Base-by-base conservation (phyloP, 345 rosid genomes). In the Rhodamnia rubescens region DNA sequence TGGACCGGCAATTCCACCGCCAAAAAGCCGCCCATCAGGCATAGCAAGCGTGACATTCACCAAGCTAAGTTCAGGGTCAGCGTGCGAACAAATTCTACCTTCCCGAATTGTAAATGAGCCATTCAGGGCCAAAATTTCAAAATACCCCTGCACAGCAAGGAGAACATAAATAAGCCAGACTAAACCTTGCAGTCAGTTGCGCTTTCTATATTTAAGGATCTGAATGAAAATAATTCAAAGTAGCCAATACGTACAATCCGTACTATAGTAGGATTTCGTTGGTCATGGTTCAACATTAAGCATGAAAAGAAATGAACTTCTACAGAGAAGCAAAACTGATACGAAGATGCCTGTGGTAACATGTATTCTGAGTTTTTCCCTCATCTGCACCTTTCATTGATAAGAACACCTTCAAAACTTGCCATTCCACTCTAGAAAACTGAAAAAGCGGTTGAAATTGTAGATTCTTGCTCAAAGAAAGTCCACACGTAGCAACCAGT, bases 1-100 rank as follows among this genome's bases (percentile, higher is more conserved):
- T 7, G 89, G 83, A 56, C 93, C 91, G 2, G 74, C 90, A 87
- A 92, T 85, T 29, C 53, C 56, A 81, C 94, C 94, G 58, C 93
- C 93, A 18, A 92, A 82, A 56, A 92, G 89, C 9, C 74, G 58
- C 27, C 93, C 93, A 83, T 88, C 53, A 42, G 89, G 81, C 26
- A 82, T 82, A 53, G 94, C 89, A 50, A 91, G 52, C 27, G 85
- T 82, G 55, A 90, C 85, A 55, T 85, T 90, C 36, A 88, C 74
- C 49, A 22, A 18, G 53, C 89, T 85, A 2, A 26, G 81, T 11
- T 20, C 61, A 4, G n/a, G 52, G 52, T 50, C 52, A 50, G 52
- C 53, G 32, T 32, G 24, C 15, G 6, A 40, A 36, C 64, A 51
- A 18, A 40, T 40, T 14, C 78, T 80, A 69, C 13, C 32, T 11